phyloP scores from a whole-genome alignment of 768 basidiomycete species.

The Termitomyces sp. region DNA sequence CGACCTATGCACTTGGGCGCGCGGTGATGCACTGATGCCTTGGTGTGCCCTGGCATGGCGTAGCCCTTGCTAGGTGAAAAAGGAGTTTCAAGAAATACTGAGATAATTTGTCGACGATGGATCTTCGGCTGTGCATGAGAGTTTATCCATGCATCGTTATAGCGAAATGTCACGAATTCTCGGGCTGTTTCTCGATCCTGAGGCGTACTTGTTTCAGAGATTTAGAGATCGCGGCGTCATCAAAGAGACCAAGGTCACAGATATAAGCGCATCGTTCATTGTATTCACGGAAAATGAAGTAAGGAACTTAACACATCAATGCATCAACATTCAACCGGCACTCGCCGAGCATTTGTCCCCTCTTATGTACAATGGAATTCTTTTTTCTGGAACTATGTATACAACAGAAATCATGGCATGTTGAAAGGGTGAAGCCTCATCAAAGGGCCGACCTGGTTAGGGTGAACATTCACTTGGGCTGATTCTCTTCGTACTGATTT shows the following conservation, averaged over 20 bases:
- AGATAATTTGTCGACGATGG: constrained; percentile 2
- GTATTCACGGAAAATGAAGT: too few species aligned
- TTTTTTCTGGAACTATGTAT: background rate
- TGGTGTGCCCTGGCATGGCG: constrained; percentile 1
- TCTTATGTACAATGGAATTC: too few species aligned
- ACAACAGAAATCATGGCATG: background rate
- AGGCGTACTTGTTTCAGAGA: constrained; percentile 12
- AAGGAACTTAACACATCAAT: too few species aligned
- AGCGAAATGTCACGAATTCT: constrained; percentile 11
- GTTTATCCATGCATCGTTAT: constrained; percentile 4
- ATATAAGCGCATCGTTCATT: too few species aligned
- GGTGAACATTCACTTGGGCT: background rate
- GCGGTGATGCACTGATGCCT: background rate
- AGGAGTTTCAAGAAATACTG: constrained; percentile 3
- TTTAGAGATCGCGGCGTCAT: constrained; percentile 9
- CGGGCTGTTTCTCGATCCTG: background rate
- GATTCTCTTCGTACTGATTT: background rate
- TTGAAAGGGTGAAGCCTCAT: background rate
- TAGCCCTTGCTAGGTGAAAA: constrained; percentile 1
- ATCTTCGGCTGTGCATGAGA: constrained; percentile 6
- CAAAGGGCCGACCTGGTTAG: background rate
- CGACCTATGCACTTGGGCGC: background rate
- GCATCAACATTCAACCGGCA: too few species aligned
- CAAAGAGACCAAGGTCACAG: background rate
- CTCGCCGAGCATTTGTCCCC: too few species aligned